Percentiles rank a stretch among this genome's conserved stretches.
These are phyloP conservation scores for Cryptosporidium sp. DNA, from an alignment of 169 alveolate genomes.

Conservation along the genomic window DNA sequence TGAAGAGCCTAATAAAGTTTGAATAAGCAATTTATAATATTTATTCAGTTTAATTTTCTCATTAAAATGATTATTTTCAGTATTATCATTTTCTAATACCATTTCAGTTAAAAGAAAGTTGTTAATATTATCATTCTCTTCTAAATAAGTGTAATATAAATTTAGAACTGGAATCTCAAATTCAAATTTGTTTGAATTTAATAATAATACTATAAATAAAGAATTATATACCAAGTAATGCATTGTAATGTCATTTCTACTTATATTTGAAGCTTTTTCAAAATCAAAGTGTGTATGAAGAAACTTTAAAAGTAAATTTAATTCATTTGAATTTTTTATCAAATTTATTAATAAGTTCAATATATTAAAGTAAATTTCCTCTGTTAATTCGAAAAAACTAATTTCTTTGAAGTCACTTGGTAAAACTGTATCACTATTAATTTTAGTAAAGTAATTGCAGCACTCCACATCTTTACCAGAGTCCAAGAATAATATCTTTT, in stretches of 20 bases:
- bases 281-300: neutral
- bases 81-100: neutral
- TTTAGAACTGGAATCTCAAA: slow-evolving; percentile 13
- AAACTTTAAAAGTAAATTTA: slow-evolving; percentile 10
- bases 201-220: neutral
- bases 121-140: slow-evolving; percentile 7
- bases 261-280: neutral
- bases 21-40: neutral
- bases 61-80: neutral
- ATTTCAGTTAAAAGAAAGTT: slow-evolving; percentile 22
- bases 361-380: neutral
- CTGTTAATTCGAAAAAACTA: neutral
- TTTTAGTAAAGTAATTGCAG: no score
- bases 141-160: neutral
- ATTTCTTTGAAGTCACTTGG: neutral
- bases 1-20: slow-evolving; percentile 7
- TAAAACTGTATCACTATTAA: neutral
- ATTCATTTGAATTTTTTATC: neutral
- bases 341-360: neutral
- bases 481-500: neutral
- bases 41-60: neutral
- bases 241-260: neutral
- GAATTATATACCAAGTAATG: neutral
- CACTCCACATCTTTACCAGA: neutral
- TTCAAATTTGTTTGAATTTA: neutral